Base-by-base conservation (phyloP, 345 rosid genomes). In the Aegle marmelos region DNA sequence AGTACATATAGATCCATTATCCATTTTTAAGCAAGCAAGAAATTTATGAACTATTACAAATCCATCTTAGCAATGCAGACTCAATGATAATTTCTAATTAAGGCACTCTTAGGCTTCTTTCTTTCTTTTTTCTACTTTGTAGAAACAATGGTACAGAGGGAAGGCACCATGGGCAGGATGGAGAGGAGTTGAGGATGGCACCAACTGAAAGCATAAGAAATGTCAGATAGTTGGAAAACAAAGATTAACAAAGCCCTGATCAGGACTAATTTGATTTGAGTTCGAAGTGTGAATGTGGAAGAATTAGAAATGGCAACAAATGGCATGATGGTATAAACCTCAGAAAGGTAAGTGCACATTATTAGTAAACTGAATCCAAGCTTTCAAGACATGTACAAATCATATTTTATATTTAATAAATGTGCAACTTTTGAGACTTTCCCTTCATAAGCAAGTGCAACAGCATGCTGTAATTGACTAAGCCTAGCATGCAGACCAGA, bases 131-230 rank as follows among this genome's bases (percentile, higher is more conserved):
- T 17, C 16, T 4, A 10, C 30, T 57, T 56, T 7, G 69, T 9
- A 62, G 75, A 11, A 57, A 56, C 30, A 57, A 72, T 3, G 63
- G 48, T 31, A 3, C 1, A 21, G 21, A 16, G 33, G 65, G 53
- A n/a, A 24, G 60, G 60, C 2, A 25, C 33, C 10, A 36, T 5
- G 57, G 36, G 14, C 25, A 36, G 13, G 8, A 27, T 27, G 65
- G 65, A 60, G 25, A 31, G 76, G 30, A 13, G 30, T 58, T 14
- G 53, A 73, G 67, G 56, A 70, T 28, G 74, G 41, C 61, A 70
- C 37, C 60, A 70, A 71, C 56, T 19, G 21, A 54, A 11, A 54
- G 33, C 62, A 53, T 10, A 61, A 48, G 14, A 48, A 48, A 8
- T 53, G 57, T 24, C 11, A 60, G 22, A 61, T 9, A 53, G 37